Conservation (phyloP, 345 rosid species). For the Arabidopsis arenosa region DNA sequence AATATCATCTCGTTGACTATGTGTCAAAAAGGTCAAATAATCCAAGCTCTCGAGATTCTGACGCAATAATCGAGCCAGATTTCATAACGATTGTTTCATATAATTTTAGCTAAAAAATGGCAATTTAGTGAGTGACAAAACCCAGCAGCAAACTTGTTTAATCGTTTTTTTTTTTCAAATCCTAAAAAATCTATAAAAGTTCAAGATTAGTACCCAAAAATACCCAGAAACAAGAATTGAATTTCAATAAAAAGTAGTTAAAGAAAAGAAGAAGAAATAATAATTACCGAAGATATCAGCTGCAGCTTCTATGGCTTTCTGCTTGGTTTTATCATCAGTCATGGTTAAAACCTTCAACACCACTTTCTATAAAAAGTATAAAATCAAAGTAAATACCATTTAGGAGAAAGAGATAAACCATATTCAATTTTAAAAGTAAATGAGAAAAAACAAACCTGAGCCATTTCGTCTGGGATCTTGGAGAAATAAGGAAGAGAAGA, state of each 20-base stretch:
- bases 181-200: background rate
- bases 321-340: slow-evolving; percentile 91
- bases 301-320: slow-evolving; percentile 89
- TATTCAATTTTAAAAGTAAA: background rate
- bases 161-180: background rate
- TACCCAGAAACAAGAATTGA: background rate
- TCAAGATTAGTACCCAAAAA: background rate
- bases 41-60: slow-evolving; percentile 10
- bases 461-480: slow-evolving; percentile 51
- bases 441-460: slow-evolving; percentile 55
- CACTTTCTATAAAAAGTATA: slow-evolving; percentile 56
- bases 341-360: slow-evolving; percentile 85
- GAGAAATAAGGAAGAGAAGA: slow-evolving; percentile 24
- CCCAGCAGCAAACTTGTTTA: background rate
- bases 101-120: background rate
- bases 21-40: slow-evolving; percentile 21
- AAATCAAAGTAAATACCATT: background rate
- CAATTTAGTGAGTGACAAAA: background rate
- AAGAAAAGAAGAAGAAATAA: background rate
- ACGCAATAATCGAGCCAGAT: background rate
- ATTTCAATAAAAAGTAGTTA: background rate
- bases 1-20: slow-evolving; percentile 25
- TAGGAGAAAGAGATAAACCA: slow-evolving; percentile 8
- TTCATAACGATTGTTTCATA: background rate
- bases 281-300: slow-evolving; percentile 77